Conservation (phyloP, 495 filamentous ascomycete species). For the Podospora sp. region DNA sequence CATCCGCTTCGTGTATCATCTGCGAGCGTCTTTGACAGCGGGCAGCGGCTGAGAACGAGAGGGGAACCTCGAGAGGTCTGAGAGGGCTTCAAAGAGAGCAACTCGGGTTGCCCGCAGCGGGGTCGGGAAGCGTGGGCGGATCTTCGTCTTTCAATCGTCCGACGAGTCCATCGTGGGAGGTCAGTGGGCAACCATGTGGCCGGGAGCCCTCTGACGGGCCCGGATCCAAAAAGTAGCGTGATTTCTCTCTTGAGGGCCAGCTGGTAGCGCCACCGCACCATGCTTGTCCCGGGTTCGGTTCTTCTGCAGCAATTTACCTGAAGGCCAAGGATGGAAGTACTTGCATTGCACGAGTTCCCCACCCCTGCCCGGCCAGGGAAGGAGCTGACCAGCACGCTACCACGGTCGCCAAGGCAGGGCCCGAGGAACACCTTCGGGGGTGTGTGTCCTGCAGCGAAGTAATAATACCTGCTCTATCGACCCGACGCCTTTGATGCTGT, state of each 20-base stretch:
- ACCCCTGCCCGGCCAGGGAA: background rate
- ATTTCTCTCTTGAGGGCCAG: background rate
- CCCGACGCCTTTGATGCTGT: constrained; percentile 9
- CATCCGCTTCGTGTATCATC: constrained; percentile 6
- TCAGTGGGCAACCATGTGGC: constrained; percentile 18
- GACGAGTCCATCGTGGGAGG: background rate
- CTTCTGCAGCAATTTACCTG: constrained; percentile 17
- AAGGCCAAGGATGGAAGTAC: constrained; percentile 9
- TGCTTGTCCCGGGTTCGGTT: constrained; percentile 20
- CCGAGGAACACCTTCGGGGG: constrained; percentile 12
- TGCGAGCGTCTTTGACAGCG: background rate
- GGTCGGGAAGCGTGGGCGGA: background rate
- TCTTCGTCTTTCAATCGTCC: background rate
- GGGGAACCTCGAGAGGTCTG: background rate
- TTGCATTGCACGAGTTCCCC: constrained; percentile 4
- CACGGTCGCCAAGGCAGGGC: constrained; percentile 16
- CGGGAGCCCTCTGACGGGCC: background rate
- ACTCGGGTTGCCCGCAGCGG: background rate
- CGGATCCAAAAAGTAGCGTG: background rate
- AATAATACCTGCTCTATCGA: constrained; percentile 20
- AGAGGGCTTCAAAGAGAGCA: background rate
- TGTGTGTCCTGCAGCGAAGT: constrained; percentile 21
- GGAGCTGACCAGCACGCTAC: constrained; percentile 11
- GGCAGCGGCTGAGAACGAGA: background rate
- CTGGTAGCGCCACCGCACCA: background rate